Conservation (phyloP, 2,329 filamentous ascomycete genomes). For the Colletotrichum sp. region DNA sequence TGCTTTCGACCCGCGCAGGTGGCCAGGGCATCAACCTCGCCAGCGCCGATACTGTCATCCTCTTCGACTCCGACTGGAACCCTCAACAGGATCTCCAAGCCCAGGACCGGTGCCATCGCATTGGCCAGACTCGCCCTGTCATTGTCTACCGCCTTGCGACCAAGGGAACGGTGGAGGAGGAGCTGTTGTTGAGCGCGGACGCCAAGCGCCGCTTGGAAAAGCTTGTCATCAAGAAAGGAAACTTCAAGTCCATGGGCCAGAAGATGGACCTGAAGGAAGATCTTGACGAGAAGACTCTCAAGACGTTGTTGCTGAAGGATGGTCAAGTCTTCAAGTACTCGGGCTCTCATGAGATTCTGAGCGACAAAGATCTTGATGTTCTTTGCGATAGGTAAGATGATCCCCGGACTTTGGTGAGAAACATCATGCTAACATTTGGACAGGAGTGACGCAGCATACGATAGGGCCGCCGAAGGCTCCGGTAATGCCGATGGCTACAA, state of each 20-base stretch:
- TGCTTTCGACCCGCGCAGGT: conserved; percentile 88
- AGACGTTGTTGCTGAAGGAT: conserved; percentile 70
- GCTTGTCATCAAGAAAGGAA: conserved; percentile 92
- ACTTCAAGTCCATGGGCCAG: conserved; percentile 73
- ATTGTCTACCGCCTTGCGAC: conserved; percentile 94
- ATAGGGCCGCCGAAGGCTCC: conserved; percentile 77
- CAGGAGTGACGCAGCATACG: conserved; percentile 65
- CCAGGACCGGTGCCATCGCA: conserved; percentile 92
- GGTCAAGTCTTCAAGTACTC: conserved; percentile 68
- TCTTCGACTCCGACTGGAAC: conserved; percentile 93
- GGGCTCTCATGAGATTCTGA: conserved; percentile 70
- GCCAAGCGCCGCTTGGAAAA: conserved; percentile 93
- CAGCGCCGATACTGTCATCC: conserved; percentile 87
- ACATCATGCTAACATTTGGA: conserved; percentile 3
- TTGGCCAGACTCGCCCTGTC: conserved; percentile 90
- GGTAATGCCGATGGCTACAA: conserved; percentile 75
- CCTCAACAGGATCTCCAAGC: conserved; percentile 97
- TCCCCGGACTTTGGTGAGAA: rapidly evolving
- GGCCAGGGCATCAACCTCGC: conserved; percentile 96
- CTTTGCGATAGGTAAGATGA: conserved; percentile 71
- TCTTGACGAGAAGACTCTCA: conserved; percentile 66
- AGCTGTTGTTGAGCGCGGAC: conserved; percentile 83
- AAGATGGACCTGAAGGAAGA: conserved; percentile 59
- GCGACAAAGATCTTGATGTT: conserved; percentile 76
- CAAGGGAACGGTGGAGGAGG: conserved; percentile 90